Base-by-base conservation (phyloP, 176 grass and related monocot species). In the Oryza glumipatula region DNA sequence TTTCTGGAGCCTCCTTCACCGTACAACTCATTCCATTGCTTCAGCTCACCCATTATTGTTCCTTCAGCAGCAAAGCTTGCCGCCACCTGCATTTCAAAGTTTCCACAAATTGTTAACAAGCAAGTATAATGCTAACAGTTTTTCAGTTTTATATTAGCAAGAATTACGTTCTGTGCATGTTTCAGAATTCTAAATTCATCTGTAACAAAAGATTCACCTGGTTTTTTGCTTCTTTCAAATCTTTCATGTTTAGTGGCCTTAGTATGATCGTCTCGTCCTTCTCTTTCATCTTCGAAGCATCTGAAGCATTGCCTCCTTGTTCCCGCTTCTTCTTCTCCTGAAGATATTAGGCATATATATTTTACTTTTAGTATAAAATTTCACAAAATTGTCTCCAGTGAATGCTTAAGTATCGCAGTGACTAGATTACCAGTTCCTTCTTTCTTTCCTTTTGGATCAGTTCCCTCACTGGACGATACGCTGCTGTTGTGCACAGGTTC, bases 1-100 rank as follows among this genome's bases (percentile, higher is more conserved):
- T 99, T 99, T 90, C 96, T 94, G 30, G 96, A 99, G 9, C 93
- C 96, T 5, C 96, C 96, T 92, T 99, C 96, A 0, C 96, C 96
- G 17, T 96, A 99, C 74, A 91, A 84, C 30, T 99, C 93, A 44
- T 99, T 99, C 96, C 96, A 99, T 82, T 99, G 93, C 89, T 79
- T 92, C 80, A 99, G 72, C 77, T 99, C 96, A 4, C 86, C 60
- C 96, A 99, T 99, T 83, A 96, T 84, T 23, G 96, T 76, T 12
- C 96, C 93, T 90, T 96, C 96, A 0, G 81, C 51, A 43, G 96
- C 78, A 48, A 94, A 95, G 76, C 96, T 96, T 58, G 96, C 91
- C 24, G 96, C 93, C 21, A 96, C 93, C 93, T 99, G 90, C 63
- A 86, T 80, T 81, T 74, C 6, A 46, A 73, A 79, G 72, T 90